Conservation (phyloP, 2,329 filamentous ascomycete genomes). For the Apiospora malaysiana region DNA sequence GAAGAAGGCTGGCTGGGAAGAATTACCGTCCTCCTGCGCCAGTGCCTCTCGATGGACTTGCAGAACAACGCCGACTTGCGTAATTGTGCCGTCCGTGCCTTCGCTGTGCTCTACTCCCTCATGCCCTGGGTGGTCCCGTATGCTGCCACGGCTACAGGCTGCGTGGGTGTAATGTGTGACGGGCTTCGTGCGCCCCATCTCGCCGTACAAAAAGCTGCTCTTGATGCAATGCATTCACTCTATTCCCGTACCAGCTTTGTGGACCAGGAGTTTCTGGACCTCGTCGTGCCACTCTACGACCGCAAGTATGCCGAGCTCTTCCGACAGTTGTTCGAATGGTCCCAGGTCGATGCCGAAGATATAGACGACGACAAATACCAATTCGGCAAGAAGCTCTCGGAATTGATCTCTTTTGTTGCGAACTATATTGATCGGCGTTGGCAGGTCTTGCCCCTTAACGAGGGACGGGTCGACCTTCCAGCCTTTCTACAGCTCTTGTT, state of each 20-base stretch:
- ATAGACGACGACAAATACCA: constrained; percentile 92
- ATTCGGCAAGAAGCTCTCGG: constrained; percentile 90
- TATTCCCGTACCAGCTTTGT: constrained; percentile 78
- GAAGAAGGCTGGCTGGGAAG: constrained; percentile 87
- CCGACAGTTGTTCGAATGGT: constrained; percentile 79
- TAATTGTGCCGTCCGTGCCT: constrained; percentile 74
- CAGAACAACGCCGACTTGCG: constrained; percentile 71
- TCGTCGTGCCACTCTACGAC: constrained; percentile 81
- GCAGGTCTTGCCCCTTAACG: constrained; percentile 62
- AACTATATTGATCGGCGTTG: constrained; percentile 84
- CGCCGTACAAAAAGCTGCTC: constrained; percentile 76
- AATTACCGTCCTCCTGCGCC: constrained; percentile 74
- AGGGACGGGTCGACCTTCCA: constrained; percentile 66
- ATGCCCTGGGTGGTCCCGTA: constrained; percentile 89
- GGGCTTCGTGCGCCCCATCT: constrained; percentile 74
- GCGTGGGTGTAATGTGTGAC: constrained; percentile 73
- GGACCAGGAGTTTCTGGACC: constrained; percentile 77
- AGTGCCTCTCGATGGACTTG: constrained; percentile 71
- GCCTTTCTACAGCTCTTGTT: constrained; percentile 82
- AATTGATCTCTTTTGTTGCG: constrained; percentile 86
- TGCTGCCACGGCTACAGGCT: constrained; percentile 74
- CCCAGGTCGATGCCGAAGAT: constrained; percentile 77
- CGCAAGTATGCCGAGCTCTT: constrained; percentile 74
- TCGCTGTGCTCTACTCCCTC: constrained; percentile 78
- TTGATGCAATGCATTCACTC: constrained; percentile 84